phyloP scores from a whole-genome alignment of 371 early-diverging fungal species.

The Mortierella sp. region DNA sequence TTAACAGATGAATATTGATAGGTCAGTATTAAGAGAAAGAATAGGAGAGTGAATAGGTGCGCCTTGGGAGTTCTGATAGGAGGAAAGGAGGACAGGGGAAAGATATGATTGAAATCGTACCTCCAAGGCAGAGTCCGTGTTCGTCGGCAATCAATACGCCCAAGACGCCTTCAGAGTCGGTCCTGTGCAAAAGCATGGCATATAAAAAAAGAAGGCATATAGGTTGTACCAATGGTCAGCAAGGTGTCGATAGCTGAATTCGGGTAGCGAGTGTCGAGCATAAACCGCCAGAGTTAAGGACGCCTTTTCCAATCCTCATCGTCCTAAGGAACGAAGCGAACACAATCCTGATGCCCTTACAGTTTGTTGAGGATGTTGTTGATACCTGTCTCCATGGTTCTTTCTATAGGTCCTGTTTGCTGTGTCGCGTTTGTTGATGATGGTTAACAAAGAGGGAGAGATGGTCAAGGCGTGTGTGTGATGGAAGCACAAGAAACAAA shows the following conservation, averaged over 20 bases:
- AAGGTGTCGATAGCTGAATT: background rate
- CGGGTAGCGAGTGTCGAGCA: background rate
- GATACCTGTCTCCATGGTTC: constrained; percentile 52
- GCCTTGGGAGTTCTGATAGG: background rate
- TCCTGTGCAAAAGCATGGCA: constrained; percentile 12
- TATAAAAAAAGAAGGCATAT: background rate
- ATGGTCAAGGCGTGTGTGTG: constrained; percentile 13
- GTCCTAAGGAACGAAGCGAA: too few species aligned
- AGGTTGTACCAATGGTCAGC: background rate
- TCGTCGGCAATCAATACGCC: constrained; percentile 59
- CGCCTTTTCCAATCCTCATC: too few species aligned
- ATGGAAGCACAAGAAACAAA: background rate
- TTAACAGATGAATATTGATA: too few species aligned
- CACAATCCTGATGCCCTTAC: constrained; percentile 19
- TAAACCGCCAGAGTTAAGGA: too few species aligned
- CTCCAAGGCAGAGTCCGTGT: constrained; percentile 59
- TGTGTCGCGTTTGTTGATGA: background rate
- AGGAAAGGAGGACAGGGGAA: background rate
- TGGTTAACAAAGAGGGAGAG: background rate
- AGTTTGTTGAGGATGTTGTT: constrained; percentile 54
- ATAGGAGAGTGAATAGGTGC: background rate
- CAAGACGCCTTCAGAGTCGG: constrained; percentile 56
- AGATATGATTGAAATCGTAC: constrained; percentile 17
- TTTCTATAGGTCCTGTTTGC: background rate
- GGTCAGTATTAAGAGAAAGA: background rate